Conservation (phyloP, 2,329 filamentous ascomycete genomes). For the Mariannaea sp. region DNA sequence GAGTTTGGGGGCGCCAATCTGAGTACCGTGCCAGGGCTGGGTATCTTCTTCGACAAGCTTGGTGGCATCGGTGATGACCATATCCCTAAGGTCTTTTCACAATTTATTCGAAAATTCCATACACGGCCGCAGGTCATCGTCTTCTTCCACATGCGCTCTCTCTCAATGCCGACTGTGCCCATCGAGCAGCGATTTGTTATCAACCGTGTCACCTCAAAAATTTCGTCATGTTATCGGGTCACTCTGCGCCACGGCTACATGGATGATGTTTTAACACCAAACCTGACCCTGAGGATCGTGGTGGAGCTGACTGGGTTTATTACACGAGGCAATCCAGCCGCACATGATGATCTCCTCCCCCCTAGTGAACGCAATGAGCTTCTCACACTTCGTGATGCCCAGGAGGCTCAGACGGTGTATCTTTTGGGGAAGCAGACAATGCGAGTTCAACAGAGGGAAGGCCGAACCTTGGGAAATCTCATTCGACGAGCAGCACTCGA, state of each 20-base stretch:
- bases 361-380: constrained; percentile 45
- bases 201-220: constrained; percentile 44
- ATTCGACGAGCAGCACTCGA: constrained; percentile 54
- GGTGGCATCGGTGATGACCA: constrained; percentile 62
- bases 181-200: constrained; percentile 54
- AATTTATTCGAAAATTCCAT: constrained; percentile 74
- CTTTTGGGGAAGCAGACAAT: constrained; percentile 67
- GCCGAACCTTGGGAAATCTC: constrained; percentile 42
- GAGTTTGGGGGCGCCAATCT: constrained; percentile 50
- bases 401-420: constrained; percentile 56
- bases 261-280: constrained; percentile 70
- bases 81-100: constrained; percentile 57
- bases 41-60: constrained; percentile 80
- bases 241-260: constrained; percentile 74
- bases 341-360: constrained; percentile 32
- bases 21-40: constrained; percentile 60
- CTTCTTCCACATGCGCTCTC: constrained; percentile 73
- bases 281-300: constrained; percentile 62
- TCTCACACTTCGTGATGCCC: constrained; percentile 50
- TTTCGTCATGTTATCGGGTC: constrained; percentile 70
- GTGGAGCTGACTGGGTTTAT: constrained; percentile 63
- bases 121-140: constrained; percentile 70
- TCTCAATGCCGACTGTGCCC: constrained; percentile 62
- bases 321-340: constrained; percentile 40
- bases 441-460: constrained; percentile 47